Evolutionary conservation across 2,329 filamentous ascomycete species (phyloP).

Genomic region (Xylariaceae sp.): DNA sequence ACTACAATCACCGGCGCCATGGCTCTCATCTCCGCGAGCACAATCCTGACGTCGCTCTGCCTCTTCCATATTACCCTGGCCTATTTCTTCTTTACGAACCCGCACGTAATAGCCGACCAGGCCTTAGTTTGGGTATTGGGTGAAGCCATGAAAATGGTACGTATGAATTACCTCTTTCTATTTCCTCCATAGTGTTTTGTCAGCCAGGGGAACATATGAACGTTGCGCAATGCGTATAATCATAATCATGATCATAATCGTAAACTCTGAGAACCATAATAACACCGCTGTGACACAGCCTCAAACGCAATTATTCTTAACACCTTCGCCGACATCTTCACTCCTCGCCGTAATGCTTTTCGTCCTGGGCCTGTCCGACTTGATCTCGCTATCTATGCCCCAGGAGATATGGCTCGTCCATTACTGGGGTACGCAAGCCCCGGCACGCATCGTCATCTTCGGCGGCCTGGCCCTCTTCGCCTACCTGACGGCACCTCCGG

Average conservation of each 20-base stretch:
- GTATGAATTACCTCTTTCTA: conserved; percentile 18
- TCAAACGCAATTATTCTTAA: conserved; percentile 60
- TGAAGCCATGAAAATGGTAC: conserved; percentile 75
- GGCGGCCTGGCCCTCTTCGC: conserved; percentile 48
- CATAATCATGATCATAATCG: neutral
- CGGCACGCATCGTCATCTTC: conserved; percentile 49
- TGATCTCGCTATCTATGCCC: conserved; percentile 61
- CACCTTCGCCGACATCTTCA: conserved; percentile 63
- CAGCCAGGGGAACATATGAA: neutral
- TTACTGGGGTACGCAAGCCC: conserved; percentile 62
- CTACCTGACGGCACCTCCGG: conserved; percentile 38
- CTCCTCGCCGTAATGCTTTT: conserved; percentile 65
- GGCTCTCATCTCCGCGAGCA: conserved; percentile 74
- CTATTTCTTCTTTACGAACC: conserved; percentile 74
- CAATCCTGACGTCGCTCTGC: conserved; percentile 73
- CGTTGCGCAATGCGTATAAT: neutral
- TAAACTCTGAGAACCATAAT: neutral
- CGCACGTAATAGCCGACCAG: conserved; percentile 68
- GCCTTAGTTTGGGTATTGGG: conserved; percentile 75
- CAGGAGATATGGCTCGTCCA: conserved; percentile 59
- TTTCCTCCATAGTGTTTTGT: neutral
- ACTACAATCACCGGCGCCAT: conserved; percentile 43
- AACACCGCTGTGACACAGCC: conserved; percentile 41
- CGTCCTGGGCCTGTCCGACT: conserved; percentile 55
- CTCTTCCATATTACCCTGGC: conserved; percentile 80